Percentiles rank a stretch among this genome's conserved stretches.
phyloP scores from a whole-genome alignment of 2,329 filamentous ascomycete genomes.

The Verticillium nonalfalfae region DNA sequence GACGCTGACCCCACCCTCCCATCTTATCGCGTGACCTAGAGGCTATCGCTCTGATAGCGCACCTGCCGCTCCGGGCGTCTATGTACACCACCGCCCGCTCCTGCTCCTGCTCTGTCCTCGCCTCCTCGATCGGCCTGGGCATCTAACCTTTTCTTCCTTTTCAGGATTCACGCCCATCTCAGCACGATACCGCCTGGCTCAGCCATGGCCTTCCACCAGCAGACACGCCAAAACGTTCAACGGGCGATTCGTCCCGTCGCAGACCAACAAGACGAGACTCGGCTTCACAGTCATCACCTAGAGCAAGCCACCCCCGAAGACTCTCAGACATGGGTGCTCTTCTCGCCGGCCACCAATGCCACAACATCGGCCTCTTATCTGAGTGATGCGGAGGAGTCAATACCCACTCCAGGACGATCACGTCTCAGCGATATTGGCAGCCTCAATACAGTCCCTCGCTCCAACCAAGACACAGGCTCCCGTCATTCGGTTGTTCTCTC shows the following conservation, averaged over 20 bases:
- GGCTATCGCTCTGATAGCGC: neutral
- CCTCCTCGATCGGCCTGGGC: neutral
- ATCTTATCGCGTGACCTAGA: constrained; percentile 1
- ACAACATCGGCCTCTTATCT: constrained; percentile 58
- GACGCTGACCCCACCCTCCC: neutral
- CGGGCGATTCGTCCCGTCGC: constrained; percentile 35
- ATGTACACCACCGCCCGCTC: neutral
- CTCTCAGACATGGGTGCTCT: constrained; percentile 93
- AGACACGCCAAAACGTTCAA: constrained; percentile 45
- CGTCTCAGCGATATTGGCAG: constrained; percentile 77
- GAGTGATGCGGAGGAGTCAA: constrained; percentile 59
- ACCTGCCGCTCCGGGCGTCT: neutral
- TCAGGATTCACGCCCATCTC: neutral
- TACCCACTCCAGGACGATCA: constrained; percentile 63
- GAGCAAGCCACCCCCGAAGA: constrained; percentile 48
- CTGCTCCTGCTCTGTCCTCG: neutral
- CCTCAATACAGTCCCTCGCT: constrained; percentile 61
- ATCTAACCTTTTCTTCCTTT: neutral
- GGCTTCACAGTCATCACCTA: constrained; percentile 18
- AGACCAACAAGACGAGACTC: constrained; percentile 27
- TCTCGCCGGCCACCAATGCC: constrained; percentile 64
- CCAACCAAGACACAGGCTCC: constrained; percentile 42
- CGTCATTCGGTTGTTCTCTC: constrained; percentile 30
- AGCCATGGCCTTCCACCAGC: constrained; percentile 55
- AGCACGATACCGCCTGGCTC: constrained; percentile 1